Conservation (phyloP, 2,329 filamentous ascomycete species). For the Trichoderma breve region DNA sequence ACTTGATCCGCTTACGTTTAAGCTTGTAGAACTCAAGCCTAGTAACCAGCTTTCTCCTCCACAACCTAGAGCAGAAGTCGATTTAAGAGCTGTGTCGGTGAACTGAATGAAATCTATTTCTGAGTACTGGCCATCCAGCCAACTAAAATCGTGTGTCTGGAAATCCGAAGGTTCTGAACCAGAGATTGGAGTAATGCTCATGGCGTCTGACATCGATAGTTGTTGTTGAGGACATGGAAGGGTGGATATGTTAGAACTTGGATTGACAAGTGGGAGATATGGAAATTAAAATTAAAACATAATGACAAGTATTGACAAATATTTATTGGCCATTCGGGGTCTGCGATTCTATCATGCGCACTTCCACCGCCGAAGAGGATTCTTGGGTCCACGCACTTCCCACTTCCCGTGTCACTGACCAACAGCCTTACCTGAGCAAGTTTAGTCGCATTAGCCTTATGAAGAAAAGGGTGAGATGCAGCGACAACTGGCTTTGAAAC, state of each 20-base stretch:
- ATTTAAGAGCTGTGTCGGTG: background rate
- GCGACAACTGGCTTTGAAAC: background rate
- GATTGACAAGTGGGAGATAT: background rate
- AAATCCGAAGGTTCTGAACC: background rate
- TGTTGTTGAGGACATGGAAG: background rate
- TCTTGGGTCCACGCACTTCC: background rate
- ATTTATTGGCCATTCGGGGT: background rate
- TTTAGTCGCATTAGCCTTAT: background rate
- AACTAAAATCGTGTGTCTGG: background rate
- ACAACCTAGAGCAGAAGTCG: background rate
- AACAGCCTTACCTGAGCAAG: background rate
- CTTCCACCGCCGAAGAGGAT: background rate
- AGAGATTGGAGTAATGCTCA: background rate
- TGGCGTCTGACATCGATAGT: background rate
- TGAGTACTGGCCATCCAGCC: background rate
- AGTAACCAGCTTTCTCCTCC: background rate
- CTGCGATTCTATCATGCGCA: background rate
- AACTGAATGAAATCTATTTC: background rate
- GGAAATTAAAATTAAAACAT: background rate
- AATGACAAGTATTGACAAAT: background rate
- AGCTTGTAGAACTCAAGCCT: background rate
- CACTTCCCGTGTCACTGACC: background rate
- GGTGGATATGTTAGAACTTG: background rate
- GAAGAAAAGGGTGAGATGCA: background rate
- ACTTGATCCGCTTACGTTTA: background rate